Conservation (phyloP, 2,329 filamentous ascomycete genomes). For the Talaromyces funiculosus region DNA sequence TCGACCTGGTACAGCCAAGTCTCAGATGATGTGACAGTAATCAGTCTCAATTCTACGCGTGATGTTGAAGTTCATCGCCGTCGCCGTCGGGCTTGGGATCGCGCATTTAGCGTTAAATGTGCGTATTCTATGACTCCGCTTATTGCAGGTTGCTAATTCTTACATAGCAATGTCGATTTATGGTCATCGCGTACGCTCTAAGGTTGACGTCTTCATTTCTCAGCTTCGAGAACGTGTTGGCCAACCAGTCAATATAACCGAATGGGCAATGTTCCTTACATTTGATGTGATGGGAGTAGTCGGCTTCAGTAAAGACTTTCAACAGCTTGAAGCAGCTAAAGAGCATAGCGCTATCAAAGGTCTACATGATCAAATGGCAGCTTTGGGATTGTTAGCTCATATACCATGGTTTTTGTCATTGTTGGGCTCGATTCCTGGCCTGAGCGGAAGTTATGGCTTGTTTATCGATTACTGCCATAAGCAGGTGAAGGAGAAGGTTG, state of each 20-base stretch:
- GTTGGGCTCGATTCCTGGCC: conserved; percentile 8
- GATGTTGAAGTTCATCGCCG: conserved; percentile 5
- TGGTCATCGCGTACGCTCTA: background rate
- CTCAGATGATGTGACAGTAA: background rate
- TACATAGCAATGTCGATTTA: background rate
- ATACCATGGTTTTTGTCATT: conserved; percentile 23
- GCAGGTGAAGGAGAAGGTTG: conserved; percentile 28
- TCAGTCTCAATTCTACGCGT: background rate
- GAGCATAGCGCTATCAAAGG: conserved; percentile 19
- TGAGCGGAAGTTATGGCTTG: conserved; percentile 6
- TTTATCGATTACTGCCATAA: conserved; percentile 22
- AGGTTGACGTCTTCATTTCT: background rate
- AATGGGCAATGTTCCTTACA: background rate
- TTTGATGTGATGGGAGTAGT: background rate
- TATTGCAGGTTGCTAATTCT: background rate
- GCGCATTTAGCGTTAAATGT: conserved; percentile 11
- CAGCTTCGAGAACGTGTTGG: background rate
- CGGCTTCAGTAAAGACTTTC: conserved; percentile 26
- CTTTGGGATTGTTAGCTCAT: conserved; percentile 27
- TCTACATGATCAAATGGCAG: conserved; percentile 32
- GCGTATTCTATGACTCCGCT: background rate
- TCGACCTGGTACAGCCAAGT: conserved; percentile 12
- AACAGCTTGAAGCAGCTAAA: conserved; percentile 24
- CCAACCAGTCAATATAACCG: background rate
- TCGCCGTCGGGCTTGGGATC: conserved; percentile 13